A percentile compares a stretch with the other conserved stretches of the same genome.
phyloP scores from a whole-genome alignment of 2,329 filamentous ascomycete genomes.

The Botrytis galanthina region DNA sequence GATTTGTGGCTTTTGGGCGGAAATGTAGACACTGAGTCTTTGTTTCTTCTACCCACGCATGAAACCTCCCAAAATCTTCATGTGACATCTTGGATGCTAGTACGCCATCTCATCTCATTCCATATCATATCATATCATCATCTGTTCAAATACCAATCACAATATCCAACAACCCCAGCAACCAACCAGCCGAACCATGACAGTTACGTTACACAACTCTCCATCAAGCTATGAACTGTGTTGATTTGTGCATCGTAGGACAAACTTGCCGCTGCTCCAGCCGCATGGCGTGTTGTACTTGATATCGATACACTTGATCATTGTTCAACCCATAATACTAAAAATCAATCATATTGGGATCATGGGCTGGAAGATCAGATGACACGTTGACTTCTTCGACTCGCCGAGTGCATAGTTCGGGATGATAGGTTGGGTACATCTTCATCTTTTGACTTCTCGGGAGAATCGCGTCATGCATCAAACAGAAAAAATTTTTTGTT shows the following conservation, averaged over 20 bases:
- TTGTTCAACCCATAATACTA: not conserved
- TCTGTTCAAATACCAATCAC: not conserved
- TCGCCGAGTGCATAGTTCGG: not conserved
- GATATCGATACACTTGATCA: not conserved
- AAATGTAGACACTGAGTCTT: not conserved
- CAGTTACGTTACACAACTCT: not conserved
- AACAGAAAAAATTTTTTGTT: not conserved
- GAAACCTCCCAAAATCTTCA: not conserved
- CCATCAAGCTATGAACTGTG: not conserved
- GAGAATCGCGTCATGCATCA: not conserved
- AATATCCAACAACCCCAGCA: not conserved
- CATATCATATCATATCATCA: not conserved
- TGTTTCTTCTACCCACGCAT: not conserved
- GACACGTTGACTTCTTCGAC: not conserved
- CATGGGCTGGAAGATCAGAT: not conserved
- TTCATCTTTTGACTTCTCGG: not conserved
- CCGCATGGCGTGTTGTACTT: not conserved
- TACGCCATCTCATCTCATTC: not conserved
- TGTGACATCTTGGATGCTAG: not conserved
- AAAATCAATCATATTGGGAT: not conserved
- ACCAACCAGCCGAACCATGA: not conserved
- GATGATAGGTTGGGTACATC: not conserved
- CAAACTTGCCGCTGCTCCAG: not conserved
- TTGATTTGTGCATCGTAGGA: not conserved
- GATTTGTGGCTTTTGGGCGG: not conserved